Evolutionary conservation across 495 filamentous ascomycete species (phyloP).

Genomic region (Halenospora varia): DNA sequence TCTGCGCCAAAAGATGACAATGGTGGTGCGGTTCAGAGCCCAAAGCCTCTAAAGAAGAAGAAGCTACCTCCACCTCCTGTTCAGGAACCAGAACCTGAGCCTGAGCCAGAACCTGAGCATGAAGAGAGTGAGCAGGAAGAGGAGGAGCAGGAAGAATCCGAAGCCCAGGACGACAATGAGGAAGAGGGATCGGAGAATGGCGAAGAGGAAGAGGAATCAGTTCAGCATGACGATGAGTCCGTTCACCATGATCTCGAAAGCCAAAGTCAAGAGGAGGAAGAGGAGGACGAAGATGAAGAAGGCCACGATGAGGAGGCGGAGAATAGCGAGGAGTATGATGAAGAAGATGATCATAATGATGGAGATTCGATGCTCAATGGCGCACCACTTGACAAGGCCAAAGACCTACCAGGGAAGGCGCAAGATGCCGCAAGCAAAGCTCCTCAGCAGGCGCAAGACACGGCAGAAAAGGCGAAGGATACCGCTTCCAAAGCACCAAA

Average conservation of each 20-base stretch:
- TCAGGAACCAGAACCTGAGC: conserved; percentile 8
- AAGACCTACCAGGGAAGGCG: not conserved
- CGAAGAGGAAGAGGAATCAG: conserved; percentile 4
- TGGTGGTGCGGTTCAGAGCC: too few species aligned
- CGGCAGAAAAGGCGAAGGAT: not conserved
- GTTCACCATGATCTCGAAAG: conserved; percentile 3
- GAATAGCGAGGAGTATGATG: conserved; percentile 17
- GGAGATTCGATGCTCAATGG: not conserved
- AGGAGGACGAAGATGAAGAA: conserved; percentile 7
- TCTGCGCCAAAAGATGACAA: too few species aligned
- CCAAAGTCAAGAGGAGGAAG: not conserved
- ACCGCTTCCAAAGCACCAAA: not conserved
- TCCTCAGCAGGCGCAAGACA: not conserved
- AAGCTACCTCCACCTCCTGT: conserved; percentile 2
- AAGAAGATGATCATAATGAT: not conserved
- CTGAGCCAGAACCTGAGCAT: conserved; percentile 5
- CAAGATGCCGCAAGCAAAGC: not conserved
- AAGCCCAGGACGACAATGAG: conserved; percentile 4
- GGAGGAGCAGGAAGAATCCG: conserved; percentile 6
- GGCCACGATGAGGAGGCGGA: conserved; percentile 4
- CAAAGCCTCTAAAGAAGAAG: not conserved
- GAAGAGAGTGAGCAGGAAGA: conserved; percentile 9
- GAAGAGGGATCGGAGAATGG: too few species aligned
- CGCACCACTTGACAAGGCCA: not conserved
- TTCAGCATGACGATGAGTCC: not conserved